phyloP scores from a whole-genome alignment of 2,329 filamentous ascomycete genomes.

The Ceratocystis albifundus region DNA sequence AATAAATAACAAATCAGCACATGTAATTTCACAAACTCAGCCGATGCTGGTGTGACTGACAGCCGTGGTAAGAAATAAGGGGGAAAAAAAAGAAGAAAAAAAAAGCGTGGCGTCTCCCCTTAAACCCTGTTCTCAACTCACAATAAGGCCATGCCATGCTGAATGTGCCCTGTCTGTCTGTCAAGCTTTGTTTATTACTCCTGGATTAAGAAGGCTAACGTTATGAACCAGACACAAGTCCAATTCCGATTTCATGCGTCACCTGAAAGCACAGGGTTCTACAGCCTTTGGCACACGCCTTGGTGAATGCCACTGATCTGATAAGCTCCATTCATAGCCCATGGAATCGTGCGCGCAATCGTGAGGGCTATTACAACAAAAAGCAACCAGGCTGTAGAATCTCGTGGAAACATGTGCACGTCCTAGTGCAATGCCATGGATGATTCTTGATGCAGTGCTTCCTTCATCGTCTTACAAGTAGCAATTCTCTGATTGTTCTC shows the following conservation, averaged over 20 bases:
- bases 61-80: background rate
- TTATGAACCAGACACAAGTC: too few species aligned
- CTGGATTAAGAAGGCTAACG: background rate
- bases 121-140: background rate
- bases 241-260: background rate
- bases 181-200: background rate
- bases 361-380: background rate
- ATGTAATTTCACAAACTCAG: background rate
- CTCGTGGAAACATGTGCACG: background rate
- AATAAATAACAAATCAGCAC: constrained; percentile 11
- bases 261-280: background rate
- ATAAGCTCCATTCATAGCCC: background rate
- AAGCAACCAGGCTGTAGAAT: background rate
- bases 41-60: constrained; percentile 1
- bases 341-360: background rate
- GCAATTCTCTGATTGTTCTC: background rate
- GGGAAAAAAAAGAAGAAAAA: too few species aligned
- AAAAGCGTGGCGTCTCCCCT: background rate
- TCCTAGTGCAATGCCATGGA: too few species aligned
- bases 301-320: background rate
- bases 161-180: background rate
- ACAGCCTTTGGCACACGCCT: background rate
- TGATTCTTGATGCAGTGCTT: too few species aligned
- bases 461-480: background rate
- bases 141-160: background rate